These are phyloP conservation scores for Boletus sp. DNA, from an alignment of 768 basidiomycete genomes.

Conservation along the genomic window DNA sequence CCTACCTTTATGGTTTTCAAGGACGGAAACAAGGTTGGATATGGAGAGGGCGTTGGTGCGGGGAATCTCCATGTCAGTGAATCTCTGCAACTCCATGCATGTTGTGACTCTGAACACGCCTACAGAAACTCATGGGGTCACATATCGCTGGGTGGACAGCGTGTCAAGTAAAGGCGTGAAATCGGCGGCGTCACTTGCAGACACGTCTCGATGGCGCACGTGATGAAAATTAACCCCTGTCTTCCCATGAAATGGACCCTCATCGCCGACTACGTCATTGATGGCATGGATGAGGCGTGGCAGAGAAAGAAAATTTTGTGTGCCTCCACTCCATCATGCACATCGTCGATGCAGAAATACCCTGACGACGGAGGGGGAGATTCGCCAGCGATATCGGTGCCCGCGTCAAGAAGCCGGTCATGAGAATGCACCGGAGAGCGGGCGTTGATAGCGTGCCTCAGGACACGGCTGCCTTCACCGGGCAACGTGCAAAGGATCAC, in stretches of 20 bases:
- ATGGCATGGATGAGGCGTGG: not conserved
- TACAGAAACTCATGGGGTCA: constrained; percentile 22
- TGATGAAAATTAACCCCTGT: constrained; percentile 18
- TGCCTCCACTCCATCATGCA: not conserved
- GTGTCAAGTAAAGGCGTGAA: not conserved
- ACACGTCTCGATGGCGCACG: not conserved
- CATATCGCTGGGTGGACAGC: constrained; percentile 11
- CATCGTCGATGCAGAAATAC: not conserved
- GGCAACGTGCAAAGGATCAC: constrained; percentile 1
- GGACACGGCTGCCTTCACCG: not conserved
- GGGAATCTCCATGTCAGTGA: constrained; percentile 24
- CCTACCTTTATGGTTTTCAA: constrained; percentile 31
- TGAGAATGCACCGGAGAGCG: not conserved
- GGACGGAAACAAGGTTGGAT: constrained; percentile 27
- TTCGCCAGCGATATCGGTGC: not conserved
- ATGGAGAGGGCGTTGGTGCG: constrained; percentile 24
- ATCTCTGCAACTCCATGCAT: constrained; percentile 5
- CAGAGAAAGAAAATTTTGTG: not conserved
- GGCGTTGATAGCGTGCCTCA: not conserved
- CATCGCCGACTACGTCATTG: not conserved
- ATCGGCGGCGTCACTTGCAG: not conserved
- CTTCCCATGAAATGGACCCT: too few species aligned
- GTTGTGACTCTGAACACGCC: not conserved
- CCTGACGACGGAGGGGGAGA: not conserved
- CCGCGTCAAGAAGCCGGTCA: not conserved